These are phyloP conservation scores for Aspergillus tubingensis DNA, from an alignment of 2,329 filamentous ascomycete genomes.

Conservation along the genomic window DNA sequence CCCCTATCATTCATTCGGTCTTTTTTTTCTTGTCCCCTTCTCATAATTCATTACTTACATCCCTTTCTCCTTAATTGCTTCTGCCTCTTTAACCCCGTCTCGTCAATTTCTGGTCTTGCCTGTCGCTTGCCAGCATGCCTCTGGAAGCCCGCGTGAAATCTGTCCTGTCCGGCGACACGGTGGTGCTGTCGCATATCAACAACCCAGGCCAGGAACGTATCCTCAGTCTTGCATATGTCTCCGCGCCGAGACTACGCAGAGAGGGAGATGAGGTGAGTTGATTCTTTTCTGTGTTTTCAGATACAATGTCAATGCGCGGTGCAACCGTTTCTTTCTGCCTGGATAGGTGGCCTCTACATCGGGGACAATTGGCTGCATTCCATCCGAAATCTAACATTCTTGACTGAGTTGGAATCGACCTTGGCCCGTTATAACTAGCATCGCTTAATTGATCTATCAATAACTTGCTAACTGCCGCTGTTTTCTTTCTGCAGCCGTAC, in stretches of 20 bases:
- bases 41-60: conserved; percentile 15
- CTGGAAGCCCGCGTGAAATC: conserved; percentile 79
- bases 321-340: not conserved
- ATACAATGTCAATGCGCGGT: not conserved
- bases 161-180: conserved; percentile 88
- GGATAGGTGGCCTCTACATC: conserved; percentile 23
- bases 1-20: conserved; percentile 8
- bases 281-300: not conserved
- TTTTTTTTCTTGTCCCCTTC: conserved; percentile 6
- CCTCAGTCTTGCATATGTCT: conserved; percentile 89
- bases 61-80: conserved; percentile 11
- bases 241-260: conserved; percentile 79
- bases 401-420: not conserved
- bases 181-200: conserved; percentile 78
- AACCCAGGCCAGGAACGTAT: conserved; percentile 81
- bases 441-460: not conserved
- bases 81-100: conserved; percentile 7
- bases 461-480: conserved; percentile 7
- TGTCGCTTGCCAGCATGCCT: conserved; percentile 36
- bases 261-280: conserved; percentile 76
- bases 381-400: not conserved
- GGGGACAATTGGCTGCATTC: not conserved
- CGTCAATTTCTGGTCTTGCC: conserved; percentile 11
- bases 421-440: not conserved
- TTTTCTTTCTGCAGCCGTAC: conserved; percentile 57